Base-by-base conservation (phyloP, 306 rosid species). In the Dicorynia guianensis region DNA sequence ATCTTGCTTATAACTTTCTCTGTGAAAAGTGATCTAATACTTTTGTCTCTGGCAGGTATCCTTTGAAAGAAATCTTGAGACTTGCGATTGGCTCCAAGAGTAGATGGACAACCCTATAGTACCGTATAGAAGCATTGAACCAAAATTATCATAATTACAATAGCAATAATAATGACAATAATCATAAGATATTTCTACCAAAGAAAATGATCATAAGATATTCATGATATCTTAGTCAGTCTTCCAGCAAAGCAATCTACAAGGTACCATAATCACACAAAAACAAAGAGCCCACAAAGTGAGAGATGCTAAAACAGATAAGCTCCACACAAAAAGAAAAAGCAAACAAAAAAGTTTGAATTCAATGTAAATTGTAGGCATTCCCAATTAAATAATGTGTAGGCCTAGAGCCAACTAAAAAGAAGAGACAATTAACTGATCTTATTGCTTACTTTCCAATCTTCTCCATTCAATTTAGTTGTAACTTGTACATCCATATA, bases 31-130 rank as follows among this genome's bases (percentile, higher is more conserved):
- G 90, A 89, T 74, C 81, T 89, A 46, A 92, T 76, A 72, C 87
- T 82, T 71, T 89, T 92, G 60, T 90, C 98, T 81, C 99, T 89
- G 33, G 98, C 99, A 6, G 99, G 93, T 54, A 96, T 79, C 88
- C 99, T 92, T 84, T 95, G 96, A 85, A 90, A 87, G 84, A 95
- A 95, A 80, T 95, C 99, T 83, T 92, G 98, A 79, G 97, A 85
- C 87, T 87, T 95, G 67, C 97, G 93, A 79, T 86, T 92, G 58
- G 97, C 95, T 83, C 99, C 99, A 77, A 96, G 95, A 7, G 99
- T 96, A 71, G 99, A 85, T 25, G 99, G 99, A 74, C 99, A 96
- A 18, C 99, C 99, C 99, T 95, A 71, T 10, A 72, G 75, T 58
- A 65, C 48, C 78, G 84, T 64, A 74, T 47, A 54, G 55, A 17